Evolutionary conservation across 441 rosid genomes (phyloP).

Genomic region (Macaranga tanarius): DNA sequence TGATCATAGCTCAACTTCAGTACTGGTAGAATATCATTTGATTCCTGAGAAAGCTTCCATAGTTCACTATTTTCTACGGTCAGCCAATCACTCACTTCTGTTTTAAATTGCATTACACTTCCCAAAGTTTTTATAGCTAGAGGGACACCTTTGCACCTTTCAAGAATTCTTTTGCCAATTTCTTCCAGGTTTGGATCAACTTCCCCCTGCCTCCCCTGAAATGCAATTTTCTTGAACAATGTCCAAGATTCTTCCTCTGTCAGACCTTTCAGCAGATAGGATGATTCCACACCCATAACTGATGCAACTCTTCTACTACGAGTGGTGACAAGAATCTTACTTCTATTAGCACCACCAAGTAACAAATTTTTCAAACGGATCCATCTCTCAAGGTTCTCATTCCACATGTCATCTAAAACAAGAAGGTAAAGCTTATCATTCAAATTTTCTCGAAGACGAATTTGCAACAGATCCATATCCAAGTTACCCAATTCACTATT

Average conservation of each 20-base stretch:
- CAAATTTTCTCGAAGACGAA: conserved; percentile 17
- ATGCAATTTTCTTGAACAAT: conserved; percentile 27
- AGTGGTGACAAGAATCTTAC: conserved; percentile 35
- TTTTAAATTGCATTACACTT: conserved; percentile 12
- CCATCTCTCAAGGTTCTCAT: conserved; percentile 32
- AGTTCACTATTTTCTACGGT: conserved; percentile 9
- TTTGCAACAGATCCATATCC: conserved; percentile 26
- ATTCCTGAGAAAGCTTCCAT: conserved; percentile 13
- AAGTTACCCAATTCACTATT: neutral
- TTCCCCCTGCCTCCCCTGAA: neutral
- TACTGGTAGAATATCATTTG: conserved; percentile 21
- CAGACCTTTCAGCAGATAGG: conserved; percentile 17
- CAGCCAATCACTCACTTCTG: conserved; percentile 12
- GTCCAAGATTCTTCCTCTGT: conserved; percentile 23
- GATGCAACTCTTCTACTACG: conserved; percentile 28
- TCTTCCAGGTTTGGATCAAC: conserved; percentile 8
- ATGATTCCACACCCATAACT: conserved; percentile 7
- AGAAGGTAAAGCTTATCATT: conserved; percentile 29
- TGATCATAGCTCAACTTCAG: conserved; percentile 28
- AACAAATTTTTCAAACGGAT: conserved; percentile 17
- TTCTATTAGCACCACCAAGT: conserved; percentile 25
- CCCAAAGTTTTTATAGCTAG: conserved; percentile 21
- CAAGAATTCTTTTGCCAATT: conserved; percentile 30
- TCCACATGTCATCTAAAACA: conserved; percentile 44
- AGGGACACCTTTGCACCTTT: conserved; percentile 33